Evolutionary conservation across 768 basidiomycete genomes (phyloP).

Genomic region (Austroboletus eburneus): DNA sequence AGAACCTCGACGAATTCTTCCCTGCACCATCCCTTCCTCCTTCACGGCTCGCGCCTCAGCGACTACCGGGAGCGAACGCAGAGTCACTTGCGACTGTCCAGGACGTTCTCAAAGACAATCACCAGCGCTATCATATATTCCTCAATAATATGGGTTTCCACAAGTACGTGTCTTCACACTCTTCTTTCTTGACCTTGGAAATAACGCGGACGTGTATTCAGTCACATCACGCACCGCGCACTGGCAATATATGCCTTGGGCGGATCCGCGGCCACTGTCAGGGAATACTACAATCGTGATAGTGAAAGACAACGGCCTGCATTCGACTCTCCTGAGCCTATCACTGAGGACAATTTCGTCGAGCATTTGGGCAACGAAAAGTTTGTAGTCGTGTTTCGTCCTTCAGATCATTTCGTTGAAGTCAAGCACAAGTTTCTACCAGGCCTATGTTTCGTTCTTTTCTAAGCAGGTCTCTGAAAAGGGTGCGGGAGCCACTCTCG

Average conservation of each 20-base stretch:
- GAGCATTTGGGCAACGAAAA: conserved; percentile 25
- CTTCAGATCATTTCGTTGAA: background rate
- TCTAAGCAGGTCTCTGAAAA: conserved; percentile 11
- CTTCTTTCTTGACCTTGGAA: background rate
- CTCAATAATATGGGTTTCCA: conserved; percentile 45
- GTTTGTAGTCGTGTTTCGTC: conserved; percentile 5
- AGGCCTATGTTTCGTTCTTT: conserved; percentile 27
- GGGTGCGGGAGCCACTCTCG: conserved; percentile 14
- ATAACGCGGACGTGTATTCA: background rate
- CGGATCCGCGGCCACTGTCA: conserved; percentile 19
- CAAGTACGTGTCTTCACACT: conserved; percentile 37
- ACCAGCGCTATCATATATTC: conserved; percentile 46
- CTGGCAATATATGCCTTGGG: conserved; percentile 29
- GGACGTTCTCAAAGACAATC: conserved; percentile 44
- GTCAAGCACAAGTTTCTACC: conserved; percentile 20
- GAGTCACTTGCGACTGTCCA: conserved; percentile 22
- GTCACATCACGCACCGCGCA: conserved; percentile 29
- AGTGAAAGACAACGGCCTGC: conserved; percentile 17
- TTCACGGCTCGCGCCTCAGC: conserved; percentile 23
- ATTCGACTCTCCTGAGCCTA: conserved; percentile 20
- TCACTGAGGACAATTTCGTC: conserved; percentile 22
- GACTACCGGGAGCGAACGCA: conserved; percentile 22
- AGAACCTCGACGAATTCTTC: conserved; percentile 21
- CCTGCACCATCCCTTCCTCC: conserved; percentile 24
- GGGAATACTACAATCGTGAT: conserved; percentile 25